Evolutionary conservation across 768 basidiomycete species (phyloP), one percentile per base, ranked within the genome.

Genomic region (Daedaleopsis sinensis): DNA sequence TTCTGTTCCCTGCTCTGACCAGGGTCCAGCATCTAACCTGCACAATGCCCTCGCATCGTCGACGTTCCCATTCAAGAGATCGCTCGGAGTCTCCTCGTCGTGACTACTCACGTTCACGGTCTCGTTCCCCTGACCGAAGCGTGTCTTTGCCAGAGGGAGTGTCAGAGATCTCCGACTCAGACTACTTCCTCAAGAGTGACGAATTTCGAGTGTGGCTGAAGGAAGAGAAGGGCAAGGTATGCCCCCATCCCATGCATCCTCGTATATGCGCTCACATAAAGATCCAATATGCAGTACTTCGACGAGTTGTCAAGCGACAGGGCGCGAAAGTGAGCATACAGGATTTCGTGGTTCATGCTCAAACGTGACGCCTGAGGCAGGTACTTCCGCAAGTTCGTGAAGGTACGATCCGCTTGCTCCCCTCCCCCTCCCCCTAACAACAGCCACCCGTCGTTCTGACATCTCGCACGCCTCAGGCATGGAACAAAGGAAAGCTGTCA

Each of bases 381-480:
- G 69, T 94, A 96, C 72, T 98, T 98, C 72, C 87, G 89, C 68
- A 96, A 95, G 76, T 97, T 98, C 69, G 87, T 94, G 43, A 91
- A 90, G 81, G 89, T 89, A 69, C 65, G 76, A 50, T 16, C 37
- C 10, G 59, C 52, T 8, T 52, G 27, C 67, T 16, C 37, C 27
- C 44, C 21, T 8, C 57, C 51, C 67, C 18, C 37, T 35, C 44
- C 21, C 10, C 57, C 51, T 23, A 7, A 49, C 11, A 24, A 16
- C 23, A 10, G 18, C 58, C 53, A 36, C 43, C 43, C 50, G 46
- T 55, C 57, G 27, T 47, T 44, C 16, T 61, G 18, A 36, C 18
- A 55, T 48, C 27, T 32, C 19, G 39, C 23, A 27, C 21, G 12
- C 10, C 13, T 12, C 52, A 92, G 83, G 86, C 85, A 24, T 95